These are phyloP conservation scores for Cryptococcus wingfieldii DNA, from an alignment of 1,284 basidiomycete genomes.

Conservation along the genomic window DNA sequence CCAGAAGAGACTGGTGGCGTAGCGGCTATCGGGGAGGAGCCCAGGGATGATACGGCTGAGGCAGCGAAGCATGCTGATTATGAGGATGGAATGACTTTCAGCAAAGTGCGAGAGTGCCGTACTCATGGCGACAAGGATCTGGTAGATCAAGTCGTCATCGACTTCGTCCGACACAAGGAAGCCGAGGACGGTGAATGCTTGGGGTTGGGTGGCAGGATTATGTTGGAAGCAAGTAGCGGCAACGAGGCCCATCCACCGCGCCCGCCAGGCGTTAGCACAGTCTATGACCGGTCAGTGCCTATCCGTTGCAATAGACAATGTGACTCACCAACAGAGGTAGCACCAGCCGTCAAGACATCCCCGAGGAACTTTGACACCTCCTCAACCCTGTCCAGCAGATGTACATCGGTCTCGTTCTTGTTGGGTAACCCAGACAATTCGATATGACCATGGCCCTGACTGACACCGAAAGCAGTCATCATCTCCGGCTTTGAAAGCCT, in stretches of 20 bases:
- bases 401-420: slow-evolving; percentile 57
- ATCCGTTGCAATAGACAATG: neutral
- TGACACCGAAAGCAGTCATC: slow-evolving; percentile 69
- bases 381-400: slow-evolving; percentile 64
- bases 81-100: slow-evolving; percentile 48
- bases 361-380: slow-evolving; percentile 62
- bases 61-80: slow-evolving; percentile 82
- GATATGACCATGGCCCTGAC: slow-evolving; percentile 21
- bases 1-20: slow-evolving; percentile 75
- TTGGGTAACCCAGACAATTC: slow-evolving; percentile 15
- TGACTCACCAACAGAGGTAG: slow-evolving; percentile 63
- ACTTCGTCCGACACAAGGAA: slow-evolving; percentile 68
- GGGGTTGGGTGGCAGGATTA: slow-evolving; percentile 81
- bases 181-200: slow-evolving; percentile 81
- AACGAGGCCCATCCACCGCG: slow-evolving; percentile 89
- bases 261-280: slow-evolving; percentile 83
- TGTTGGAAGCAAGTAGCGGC: slow-evolving; percentile 89
- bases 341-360: slow-evolving; percentile 61
- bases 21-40: slow-evolving; percentile 64
- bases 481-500: slow-evolving; percentile 59
- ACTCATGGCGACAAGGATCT: slow-evolving; percentile 51
- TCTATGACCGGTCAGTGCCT: slow-evolving; percentile 52
- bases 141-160: slow-evolving; percentile 53
- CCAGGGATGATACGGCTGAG: slow-evolving; percentile 71
- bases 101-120: slow-evolving; percentile 48